Evolutionary conservation across 805 yeast genomes (phyloP).

Genomic region (Candida corydali): DNA sequence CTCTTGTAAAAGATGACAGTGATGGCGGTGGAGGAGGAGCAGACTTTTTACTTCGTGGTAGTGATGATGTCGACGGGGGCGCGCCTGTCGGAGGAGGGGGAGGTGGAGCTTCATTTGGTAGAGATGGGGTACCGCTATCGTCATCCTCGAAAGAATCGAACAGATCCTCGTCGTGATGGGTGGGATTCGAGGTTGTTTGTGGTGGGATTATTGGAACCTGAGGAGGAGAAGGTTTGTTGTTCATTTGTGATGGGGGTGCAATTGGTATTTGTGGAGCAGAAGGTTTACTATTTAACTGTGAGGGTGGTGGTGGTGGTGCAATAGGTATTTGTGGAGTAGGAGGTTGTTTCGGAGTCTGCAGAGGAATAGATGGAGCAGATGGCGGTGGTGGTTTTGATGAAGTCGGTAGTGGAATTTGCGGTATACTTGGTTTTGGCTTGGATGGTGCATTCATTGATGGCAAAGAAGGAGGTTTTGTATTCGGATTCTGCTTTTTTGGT

Average conservation of each 20-base stretch:
- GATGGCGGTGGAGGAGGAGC: constrained; percentile 16
- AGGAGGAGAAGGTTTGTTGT: constrained; percentile 13
- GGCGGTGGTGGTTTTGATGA: constrained; percentile 6
- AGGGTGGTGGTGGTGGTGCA: constrained; percentile 9
- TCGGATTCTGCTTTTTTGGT: constrained; percentile 9
- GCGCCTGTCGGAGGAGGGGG: constrained; percentile 32
- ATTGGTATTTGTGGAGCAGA: constrained; percentile 15
- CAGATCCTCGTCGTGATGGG: not conserved
- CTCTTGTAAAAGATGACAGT: constrained; percentile 23
- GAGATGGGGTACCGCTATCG: constrained; percentile 19
- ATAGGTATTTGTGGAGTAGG: constrained; percentile 12
- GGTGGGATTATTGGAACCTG: constrained; percentile 14
- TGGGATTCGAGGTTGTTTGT: constrained; percentile 8
- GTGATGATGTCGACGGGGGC: constrained; percentile 13
- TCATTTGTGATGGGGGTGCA: constrained; percentile 11
- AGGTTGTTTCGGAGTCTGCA: constrained; percentile 11
- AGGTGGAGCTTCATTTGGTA: constrained; percentile 22
- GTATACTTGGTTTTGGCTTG: constrained; percentile 14
- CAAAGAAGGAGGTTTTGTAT: constrained; percentile 7
- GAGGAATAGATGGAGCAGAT: constrained; percentile 15
- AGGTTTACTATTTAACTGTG: not conserved
- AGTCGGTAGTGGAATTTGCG: constrained; percentile 9
- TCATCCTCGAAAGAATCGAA: not conserved
- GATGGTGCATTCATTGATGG: not conserved
- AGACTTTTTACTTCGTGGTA: constrained; percentile 8